phyloP scores from a whole-genome alignment of 495 filamentous ascomycete genomes.

The Daldinia bambusicola region DNA sequence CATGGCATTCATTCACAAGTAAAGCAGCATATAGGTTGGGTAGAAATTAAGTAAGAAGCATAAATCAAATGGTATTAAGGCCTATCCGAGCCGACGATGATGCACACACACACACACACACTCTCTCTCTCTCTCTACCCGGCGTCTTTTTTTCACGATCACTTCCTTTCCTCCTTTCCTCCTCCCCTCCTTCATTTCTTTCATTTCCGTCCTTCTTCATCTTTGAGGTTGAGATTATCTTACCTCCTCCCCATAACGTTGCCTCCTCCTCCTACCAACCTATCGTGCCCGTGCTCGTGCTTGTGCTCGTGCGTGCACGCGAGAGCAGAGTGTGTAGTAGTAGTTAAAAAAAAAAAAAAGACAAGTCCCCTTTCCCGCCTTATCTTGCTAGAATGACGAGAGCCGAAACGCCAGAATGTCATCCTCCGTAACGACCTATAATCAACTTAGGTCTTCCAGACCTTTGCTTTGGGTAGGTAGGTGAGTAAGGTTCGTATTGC shows the following conservation, averaged over 20 bases:
- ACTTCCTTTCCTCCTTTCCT: not conserved
- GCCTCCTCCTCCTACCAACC: not conserved
- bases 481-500: not conserved
- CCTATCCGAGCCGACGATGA: not conserved
- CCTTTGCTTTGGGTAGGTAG: not conserved
- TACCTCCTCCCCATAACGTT: not conserved
- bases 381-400: not conserved
- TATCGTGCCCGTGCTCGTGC: not conserved
- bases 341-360: not conserved
- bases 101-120: not conserved
- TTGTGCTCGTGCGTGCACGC: no score
- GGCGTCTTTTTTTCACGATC: not conserved
- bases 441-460: not conserved
- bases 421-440: not conserved
- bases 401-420: conserved; percentile 3
- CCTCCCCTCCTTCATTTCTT: no score
- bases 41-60: no score
- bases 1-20: not conserved
- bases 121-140: not conserved
- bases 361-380: not conserved
- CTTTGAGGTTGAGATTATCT: not conserved
- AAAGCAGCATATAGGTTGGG: no score
- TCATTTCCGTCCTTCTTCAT: not conserved
- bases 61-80: conserved; percentile 12
- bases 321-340: not conserved